Conservation (phyloP, 2,329 filamentous ascomycete genomes). For the Trichoderma atrobrunneum region DNA sequence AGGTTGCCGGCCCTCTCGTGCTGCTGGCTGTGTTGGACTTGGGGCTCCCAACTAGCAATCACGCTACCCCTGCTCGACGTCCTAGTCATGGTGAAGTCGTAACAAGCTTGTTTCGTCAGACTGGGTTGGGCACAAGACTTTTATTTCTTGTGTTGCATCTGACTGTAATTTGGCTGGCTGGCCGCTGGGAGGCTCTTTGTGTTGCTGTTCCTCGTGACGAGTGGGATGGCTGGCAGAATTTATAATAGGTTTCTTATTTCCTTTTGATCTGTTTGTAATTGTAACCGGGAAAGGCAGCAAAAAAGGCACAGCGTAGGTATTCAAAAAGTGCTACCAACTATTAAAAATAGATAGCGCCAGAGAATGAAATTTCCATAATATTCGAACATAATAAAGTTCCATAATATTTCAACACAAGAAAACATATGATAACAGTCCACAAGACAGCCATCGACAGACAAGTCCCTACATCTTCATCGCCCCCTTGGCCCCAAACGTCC, state of each 20-base stretch:
- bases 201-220: constrained; percentile 26
- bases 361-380: background rate
- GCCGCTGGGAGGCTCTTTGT: constrained; percentile 36
- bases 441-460: too few species aligned
- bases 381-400: background rate
- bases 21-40: constrained; percentile 66
- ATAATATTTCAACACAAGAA: background rate
- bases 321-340: background rate
- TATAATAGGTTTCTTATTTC: background rate
- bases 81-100: constrained; percentile 22
- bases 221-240: constrained; percentile 32
- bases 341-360: background rate
- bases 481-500: constrained; percentile 25
- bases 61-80: background rate
- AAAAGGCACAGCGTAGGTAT: background rate
- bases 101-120: constrained; percentile 23
- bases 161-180: constrained; percentile 35
- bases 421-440: background rate
- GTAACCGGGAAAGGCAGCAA: background rate
- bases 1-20: constrained; percentile 65
- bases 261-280: background rate
- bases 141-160: constrained; percentile 36
- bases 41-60: constrained; percentile 34
- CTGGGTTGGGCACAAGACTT: constrained; percentile 33
- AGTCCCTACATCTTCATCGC: constrained; percentile 24